Evolutionary conservation across 2,329 filamentous ascomycete genomes (phyloP).

Genomic region (Aureobasidium sp.): DNA sequence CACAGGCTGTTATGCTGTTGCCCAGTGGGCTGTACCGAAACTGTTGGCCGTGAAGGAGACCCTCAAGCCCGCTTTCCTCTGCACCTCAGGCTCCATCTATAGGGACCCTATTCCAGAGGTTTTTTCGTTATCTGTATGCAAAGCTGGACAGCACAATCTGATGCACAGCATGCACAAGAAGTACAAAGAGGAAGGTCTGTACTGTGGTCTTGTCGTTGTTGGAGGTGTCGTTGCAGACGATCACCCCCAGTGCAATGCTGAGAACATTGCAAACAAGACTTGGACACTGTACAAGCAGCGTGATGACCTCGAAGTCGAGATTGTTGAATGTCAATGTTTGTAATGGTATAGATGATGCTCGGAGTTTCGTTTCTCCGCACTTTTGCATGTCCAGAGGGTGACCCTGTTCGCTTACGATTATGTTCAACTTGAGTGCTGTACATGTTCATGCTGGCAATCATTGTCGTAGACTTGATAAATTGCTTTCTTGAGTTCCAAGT

Average conservation of each 20-base stretch:
- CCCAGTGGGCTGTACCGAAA: slow-evolving; percentile 39
- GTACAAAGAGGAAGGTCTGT: slow-evolving; percentile 34
- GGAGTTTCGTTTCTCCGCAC: too few species aligned
- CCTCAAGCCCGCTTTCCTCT: slow-evolving; percentile 17
- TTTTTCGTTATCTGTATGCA: slow-evolving; percentile 42
- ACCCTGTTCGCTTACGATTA: too few species aligned
- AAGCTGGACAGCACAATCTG: slow-evolving; percentile 44
- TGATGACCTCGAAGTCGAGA: slow-evolving; percentile 31
- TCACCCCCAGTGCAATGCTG: slow-evolving; percentile 28
- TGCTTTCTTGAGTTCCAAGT: too few species aligned
- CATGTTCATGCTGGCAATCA: too few species aligned
- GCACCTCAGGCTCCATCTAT: slow-evolving; percentile 33
- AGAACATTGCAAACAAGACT: slow-evolving; percentile 37
- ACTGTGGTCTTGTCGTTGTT: slow-evolving; percentile 40
- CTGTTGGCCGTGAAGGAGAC: slow-evolving; percentile 22
- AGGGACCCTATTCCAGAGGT: slow-evolving; percentile 39
- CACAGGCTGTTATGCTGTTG: slow-evolving; percentile 39
- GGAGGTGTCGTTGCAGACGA: slow-evolving; percentile 26
- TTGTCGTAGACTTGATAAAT: too few species aligned
- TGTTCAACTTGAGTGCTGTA: too few species aligned
- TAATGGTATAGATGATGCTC: too few species aligned
- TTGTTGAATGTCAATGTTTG: too few species aligned
- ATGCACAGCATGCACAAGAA: slow-evolving; percentile 36
- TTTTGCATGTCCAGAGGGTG: too few species aligned
- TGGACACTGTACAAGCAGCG: slow-evolving; percentile 37